A percentile compares a stretch with the other conserved stretches of the same genome.
These are phyloP conservation scores for Brassica balearica DNA, from an alignment of 441 rosid genomes.

Conservation along the genomic window DNA sequence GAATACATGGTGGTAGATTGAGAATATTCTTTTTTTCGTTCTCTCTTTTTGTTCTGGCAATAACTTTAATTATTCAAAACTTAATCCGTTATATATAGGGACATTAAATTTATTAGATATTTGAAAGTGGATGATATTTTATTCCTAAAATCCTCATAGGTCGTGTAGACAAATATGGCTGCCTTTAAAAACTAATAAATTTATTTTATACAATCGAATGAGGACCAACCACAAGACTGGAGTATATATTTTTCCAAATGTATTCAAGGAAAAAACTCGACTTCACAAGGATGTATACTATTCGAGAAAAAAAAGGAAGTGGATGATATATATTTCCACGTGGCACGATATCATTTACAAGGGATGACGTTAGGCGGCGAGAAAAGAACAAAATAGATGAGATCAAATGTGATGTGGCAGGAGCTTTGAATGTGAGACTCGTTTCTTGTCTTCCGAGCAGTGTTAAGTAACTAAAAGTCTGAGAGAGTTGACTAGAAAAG, in stretches of 20 bases:
- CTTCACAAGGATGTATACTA: slow-evolving; percentile 25
- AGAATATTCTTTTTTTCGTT: slow-evolving; percentile 26
- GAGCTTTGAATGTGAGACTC: too few relatives aligned
- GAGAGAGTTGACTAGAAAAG: slow-evolving; percentile 17
- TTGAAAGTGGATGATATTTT: neutral
- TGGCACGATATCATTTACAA: neutral
- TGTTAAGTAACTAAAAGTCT: neutral
- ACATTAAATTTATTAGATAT: slow-evolving; percentile 13
- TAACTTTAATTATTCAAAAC: slow-evolving; percentile 28
- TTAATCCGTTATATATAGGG: slow-evolving; percentile 38
- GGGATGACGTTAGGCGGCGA: slow-evolving; percentile 48
- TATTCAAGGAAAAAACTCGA: slow-evolving; percentile 7
- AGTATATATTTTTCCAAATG: neutral
- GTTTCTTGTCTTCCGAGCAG: too few relatives aligned
- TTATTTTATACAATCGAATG: neutral
- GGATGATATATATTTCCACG: slow-evolving; percentile 19
- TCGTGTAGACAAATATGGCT: neutral
- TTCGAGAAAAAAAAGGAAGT: neutral
- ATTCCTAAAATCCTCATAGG: neutral
- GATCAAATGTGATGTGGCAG: slow-evolving; percentile 29
- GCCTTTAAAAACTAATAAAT: neutral
- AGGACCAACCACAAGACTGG: neutral
- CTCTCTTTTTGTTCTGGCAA: slow-evolving; percentile 13
- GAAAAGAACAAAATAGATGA: slow-evolving; percentile 32
- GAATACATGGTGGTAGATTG: slow-evolving; percentile 41